A percentile compares a stretch with the other conserved stretches of the same genome.
phyloP scores from a whole-genome alignment of 306 rosid species.

The Dalbergia cultrata region DNA sequence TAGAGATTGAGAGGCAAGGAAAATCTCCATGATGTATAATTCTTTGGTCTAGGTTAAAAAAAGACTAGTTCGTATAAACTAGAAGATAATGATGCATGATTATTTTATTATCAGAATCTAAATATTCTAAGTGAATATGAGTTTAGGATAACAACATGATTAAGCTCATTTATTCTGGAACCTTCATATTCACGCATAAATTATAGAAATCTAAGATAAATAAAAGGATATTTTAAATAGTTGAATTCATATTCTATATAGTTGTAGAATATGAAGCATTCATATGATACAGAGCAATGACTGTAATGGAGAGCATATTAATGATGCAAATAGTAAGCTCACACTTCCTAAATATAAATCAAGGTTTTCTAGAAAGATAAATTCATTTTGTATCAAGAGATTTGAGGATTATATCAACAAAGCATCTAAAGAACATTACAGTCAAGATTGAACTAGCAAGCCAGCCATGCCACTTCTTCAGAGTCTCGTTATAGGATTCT shows the following conservation, averaged over 20 bases:
- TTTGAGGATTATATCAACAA: conserved; percentile 18
- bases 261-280: neutral
- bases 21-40: conserved; percentile 2
- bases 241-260: neutral
- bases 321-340: neutral
- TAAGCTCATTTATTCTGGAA: neutral
- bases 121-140: neutral
- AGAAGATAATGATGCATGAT: neutral
- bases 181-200: neutral
- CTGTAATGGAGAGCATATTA: neutral
- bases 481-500: conserved; percentile 88
- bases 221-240: neutral
- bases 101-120: neutral
- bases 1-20: conserved; percentile 4
- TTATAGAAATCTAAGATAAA: neutral
- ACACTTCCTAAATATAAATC: neutral
- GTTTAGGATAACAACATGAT: neutral
- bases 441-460: conserved; percentile 84
- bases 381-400: conserved; percentile 28
- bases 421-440: conserved; percentile 57
- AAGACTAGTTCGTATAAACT: neutral
- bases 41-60: neutral
- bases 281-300: neutral
- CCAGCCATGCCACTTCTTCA: conserved; percentile 98
- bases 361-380: neutral